These are phyloP conservation scores for Cercospora beticola DNA, from an alignment of 2,329 filamentous ascomycete genomes.

Conservation along the genomic window DNA sequence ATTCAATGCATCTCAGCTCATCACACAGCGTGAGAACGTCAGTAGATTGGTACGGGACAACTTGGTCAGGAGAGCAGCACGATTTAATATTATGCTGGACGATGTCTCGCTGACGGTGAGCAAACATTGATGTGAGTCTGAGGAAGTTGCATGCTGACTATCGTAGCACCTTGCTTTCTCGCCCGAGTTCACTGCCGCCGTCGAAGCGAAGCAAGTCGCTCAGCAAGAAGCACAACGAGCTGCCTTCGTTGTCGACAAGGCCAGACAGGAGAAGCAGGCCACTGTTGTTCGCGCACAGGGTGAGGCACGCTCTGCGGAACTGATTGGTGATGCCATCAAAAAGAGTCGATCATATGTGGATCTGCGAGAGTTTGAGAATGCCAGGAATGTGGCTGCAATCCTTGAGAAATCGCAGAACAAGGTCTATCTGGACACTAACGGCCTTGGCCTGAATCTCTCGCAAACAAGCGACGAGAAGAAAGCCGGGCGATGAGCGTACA, in stretches of 20 bases:
- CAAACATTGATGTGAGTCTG: not conserved
- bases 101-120: slow-evolving; percentile 83
- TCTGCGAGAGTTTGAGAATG: slow-evolving; percentile 97
- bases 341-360: slow-evolving; percentile 97
- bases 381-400: slow-evolving; percentile 80
- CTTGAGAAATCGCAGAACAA: slow-evolving; percentile 91
- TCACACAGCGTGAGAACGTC: slow-evolving; percentile 98
- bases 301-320: slow-evolving; percentile 95
- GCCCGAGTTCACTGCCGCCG: slow-evolving; percentile 67
- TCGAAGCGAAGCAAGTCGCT: slow-evolving; percentile 68
- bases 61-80: slow-evolving; percentile 81
- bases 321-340: slow-evolving; percentile 99
- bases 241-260: slow-evolving; percentile 97
- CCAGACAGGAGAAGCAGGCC: slow-evolving; percentile 98
- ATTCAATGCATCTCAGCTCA: slow-evolving; percentile 97
- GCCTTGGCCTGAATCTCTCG: slow-evolving; percentile 82
- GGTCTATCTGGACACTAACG: slow-evolving; percentile 87
- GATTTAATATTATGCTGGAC: slow-evolving; percentile 96
- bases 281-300: slow-evolving; percentile 98
- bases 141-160: slow-evolving; percentile 3
- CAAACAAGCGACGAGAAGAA: slow-evolving; percentile 23
- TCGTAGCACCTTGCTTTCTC: slow-evolving; percentile 65
- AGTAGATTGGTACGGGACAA: slow-evolving; percentile 89
- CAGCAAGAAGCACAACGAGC: slow-evolving; percentile 94
- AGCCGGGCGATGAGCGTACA: slow-evolving; percentile 8